Percentiles rank a stretch among this genome's conserved stretches.
Conservation (phyloP, 2,329 filamentous ascomycete species). For the Zymoseptoria tritici region DNA sequence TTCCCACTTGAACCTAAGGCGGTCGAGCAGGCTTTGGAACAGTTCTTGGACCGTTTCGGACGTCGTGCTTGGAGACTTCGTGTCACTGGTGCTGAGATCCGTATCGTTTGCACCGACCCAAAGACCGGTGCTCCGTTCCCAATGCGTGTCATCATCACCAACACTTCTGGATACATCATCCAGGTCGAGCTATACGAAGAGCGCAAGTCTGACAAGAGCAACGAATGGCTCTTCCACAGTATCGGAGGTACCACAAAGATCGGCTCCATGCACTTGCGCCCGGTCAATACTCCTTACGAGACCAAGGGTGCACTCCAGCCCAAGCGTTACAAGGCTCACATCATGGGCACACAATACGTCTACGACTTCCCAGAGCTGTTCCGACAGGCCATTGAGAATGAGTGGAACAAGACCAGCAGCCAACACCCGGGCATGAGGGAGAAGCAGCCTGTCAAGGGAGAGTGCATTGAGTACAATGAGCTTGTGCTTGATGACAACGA, state of each 20-base stretch:
- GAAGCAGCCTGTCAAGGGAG: constrained; percentile 75
- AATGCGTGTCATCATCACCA: constrained; percentile 91
- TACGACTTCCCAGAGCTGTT: constrained; percentile 99
- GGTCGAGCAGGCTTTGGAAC: constrained; percentile 85
- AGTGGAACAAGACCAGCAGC: constrained; percentile 70
- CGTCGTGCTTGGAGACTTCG: constrained; percentile 91
- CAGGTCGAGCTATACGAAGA: constrained; percentile 97
- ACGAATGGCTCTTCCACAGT: constrained; percentile 95
- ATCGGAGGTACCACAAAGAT: constrained; percentile 93
- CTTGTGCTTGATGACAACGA: constrained; percentile 92
- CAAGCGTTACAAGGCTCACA: constrained; percentile 97
- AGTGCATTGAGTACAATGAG: constrained; percentile 90
- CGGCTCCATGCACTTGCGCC: constrained; percentile 86
- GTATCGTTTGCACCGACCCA: constrained; percentile 93
- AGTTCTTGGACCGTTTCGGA: constrained; percentile 94
- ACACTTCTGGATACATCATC: constrained; percentile 96
- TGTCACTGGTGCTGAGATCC: constrained; percentile 94
- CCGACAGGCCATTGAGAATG: constrained; percentile 94
- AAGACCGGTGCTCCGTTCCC: constrained; percentile 77
- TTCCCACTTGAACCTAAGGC: constrained; percentile 86
- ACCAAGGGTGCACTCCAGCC: constrained; percentile 98
- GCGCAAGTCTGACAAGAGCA: constrained; percentile 91
- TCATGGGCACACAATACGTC: constrained; percentile 98
- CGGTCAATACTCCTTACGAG: constrained; percentile 85
- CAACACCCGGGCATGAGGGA: constrained; percentile 66